Evolutionary conservation across 2,329 filamentous ascomycete species (phyloP).

Genomic region (Elsinoe batatas): DNA sequence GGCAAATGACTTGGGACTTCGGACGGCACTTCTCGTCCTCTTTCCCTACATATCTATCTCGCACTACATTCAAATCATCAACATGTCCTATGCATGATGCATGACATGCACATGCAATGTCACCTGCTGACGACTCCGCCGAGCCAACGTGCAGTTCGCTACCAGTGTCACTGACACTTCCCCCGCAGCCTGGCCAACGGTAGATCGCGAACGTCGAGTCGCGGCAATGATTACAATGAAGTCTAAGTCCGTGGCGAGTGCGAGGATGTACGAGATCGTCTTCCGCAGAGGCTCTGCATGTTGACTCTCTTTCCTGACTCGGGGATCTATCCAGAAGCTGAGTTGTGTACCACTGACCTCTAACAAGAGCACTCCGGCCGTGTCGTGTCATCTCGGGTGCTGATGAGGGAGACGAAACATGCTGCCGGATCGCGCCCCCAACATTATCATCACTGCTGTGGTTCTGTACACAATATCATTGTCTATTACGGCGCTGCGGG

Average conservation of each 20-base stretch:
- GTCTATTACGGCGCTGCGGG: not conserved
- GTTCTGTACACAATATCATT: not conserved
- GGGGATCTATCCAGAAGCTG: not conserved
- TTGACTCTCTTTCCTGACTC: not conserved
- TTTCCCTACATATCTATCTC: not conserved
- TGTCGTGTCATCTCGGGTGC: too few relatives aligned
- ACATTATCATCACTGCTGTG: not conserved
- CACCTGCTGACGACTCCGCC: too few relatives aligned
- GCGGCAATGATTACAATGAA: not conserved
- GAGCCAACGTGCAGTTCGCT: not conserved
- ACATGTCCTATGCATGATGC: too few relatives aligned
- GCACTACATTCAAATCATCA: not conserved
- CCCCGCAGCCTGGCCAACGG: not conserved
- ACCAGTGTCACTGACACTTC: not conserved
- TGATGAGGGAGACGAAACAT: not conserved
- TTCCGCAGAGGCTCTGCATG: not conserved
- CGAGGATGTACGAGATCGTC: not conserved
- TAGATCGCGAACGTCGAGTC: not conserved
- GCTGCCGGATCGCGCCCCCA: not conserved
- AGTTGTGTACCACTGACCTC: not conserved
- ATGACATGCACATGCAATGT: not conserved
- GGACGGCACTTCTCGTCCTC: not conserved
- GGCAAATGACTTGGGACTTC: not conserved
- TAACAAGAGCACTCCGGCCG: not conserved
- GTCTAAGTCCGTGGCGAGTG: not conserved